phyloP scores from a whole-genome alignment of 352 stramenopile genomes.

The Phytophthora europaea region DNA sequence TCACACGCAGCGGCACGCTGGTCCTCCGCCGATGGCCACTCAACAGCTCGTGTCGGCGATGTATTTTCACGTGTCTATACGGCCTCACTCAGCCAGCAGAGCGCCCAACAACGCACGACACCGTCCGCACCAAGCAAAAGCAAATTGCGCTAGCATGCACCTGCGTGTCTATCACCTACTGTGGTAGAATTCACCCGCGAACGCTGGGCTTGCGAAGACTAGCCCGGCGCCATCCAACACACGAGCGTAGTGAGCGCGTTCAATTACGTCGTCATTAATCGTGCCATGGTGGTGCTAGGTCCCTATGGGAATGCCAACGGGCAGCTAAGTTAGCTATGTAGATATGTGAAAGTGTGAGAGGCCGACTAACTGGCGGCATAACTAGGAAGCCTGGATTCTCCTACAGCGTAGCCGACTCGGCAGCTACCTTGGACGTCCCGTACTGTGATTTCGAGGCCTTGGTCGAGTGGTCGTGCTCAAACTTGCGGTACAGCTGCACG shows the following conservation, averaged over 20 bases:
- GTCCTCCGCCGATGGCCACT: conserved; percentile 2
- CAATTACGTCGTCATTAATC: conserved; percentile 8
- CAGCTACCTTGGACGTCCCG: neutral
- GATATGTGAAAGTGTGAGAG: neutral
- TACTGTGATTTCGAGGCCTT: conserved; percentile 6
- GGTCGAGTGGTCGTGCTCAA: conserved; percentile 43
- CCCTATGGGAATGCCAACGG: conserved; percentile 4
- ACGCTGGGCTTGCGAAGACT: neutral
- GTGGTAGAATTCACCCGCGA: neutral
- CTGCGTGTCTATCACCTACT: conserved; percentile 17
- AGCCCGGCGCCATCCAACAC: neutral
- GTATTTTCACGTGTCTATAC: conserved; percentile 14
- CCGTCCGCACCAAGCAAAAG: conserved; percentile 1
- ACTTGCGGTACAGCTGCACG: conserved; percentile 87
- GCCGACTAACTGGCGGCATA: neutral
- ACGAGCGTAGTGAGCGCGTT: conserved; percentile 4
- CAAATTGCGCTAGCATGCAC: conserved; percentile 13
- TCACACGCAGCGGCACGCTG: neutral
- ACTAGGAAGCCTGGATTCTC: neutral
- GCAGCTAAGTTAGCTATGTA: conserved; percentile 28
- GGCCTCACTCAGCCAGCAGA: neutral
- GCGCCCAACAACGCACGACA: neutral
- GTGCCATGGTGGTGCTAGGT: conserved; percentile 5
- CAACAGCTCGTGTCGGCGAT: conserved; percentile 21
- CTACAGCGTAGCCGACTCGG: conserved; percentile 6